phyloP scores from a whole-genome alignment of 2,329 filamentous ascomycete species.

The Colletotrichum siamense region DNA sequence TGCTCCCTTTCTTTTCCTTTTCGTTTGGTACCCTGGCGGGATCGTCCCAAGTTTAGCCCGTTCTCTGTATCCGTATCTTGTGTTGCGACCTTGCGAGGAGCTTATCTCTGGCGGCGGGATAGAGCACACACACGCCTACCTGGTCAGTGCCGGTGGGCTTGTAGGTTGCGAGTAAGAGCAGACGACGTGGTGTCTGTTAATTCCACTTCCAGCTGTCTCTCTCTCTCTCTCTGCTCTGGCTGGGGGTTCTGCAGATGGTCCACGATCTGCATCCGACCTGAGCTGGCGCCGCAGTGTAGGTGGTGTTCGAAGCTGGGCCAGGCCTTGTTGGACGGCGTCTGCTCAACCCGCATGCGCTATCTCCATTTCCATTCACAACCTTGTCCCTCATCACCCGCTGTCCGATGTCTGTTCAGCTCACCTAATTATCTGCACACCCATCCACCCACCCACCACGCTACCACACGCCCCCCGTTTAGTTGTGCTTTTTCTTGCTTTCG shows the following conservation, averaged over 20 bases:
- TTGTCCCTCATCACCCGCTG: not conserved
- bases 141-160: not conserved
- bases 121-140: not conserved
- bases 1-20: not conserved
- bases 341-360: not conserved
- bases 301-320: not conserved
- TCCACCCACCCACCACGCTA: not conserved
- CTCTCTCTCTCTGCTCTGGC: not conserved
- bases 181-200: not conserved
- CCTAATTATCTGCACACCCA: not conserved
- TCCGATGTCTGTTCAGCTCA: not conserved
- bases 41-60: not conserved
- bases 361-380: not conserved
- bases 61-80: not conserved
- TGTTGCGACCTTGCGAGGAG: not conserved
- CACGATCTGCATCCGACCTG: not conserved
- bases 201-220: not conserved
- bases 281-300: not conserved
- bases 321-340: not conserved
- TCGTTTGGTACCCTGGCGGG: not conserved
- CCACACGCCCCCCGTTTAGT: not conserved
- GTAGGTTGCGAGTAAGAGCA: not conserved
- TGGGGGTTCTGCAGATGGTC: not conserved
- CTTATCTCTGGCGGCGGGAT: not conserved
- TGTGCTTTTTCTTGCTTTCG: not conserved